Evolutionary conservation across 768 basidiomycete genomes (phyloP).

Genomic region (Rhodotorula babjevae): DNA sequence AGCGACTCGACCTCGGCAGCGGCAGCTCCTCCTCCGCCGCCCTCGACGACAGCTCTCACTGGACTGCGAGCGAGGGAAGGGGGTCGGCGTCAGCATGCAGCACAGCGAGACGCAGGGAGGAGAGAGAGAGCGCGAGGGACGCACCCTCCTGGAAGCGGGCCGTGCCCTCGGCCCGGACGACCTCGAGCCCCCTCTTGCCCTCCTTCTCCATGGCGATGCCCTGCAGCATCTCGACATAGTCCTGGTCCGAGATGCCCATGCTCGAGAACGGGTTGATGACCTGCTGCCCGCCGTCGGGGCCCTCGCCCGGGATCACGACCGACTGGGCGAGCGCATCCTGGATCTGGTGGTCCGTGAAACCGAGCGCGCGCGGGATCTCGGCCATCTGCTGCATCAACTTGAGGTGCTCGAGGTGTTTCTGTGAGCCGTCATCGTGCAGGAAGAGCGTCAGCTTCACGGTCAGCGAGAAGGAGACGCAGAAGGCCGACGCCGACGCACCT

Average conservation of each 20-base stretch:
- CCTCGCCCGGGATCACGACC: constrained; percentile 6
- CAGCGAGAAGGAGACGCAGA: not conserved
- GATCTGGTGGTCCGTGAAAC: constrained; percentile 55
- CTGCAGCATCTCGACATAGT: constrained; percentile 73
- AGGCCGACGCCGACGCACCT: constrained; percentile 53
- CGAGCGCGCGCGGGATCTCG: constrained; percentile 61
- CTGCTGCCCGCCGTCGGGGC: constrained; percentile 8
- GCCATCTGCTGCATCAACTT: constrained; percentile 78
- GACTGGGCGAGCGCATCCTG: constrained; percentile 44
- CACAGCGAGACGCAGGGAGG: not conserved
- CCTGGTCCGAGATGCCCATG: constrained; percentile 83
- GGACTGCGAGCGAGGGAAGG: not conserved
- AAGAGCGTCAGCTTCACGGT: no score
- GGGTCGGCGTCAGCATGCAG: no score
- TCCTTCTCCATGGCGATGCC: constrained; percentile 57
- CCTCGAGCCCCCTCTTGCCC: constrained; percentile 43
- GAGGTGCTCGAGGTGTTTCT: constrained; percentile 78
- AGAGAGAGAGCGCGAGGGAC: constrained; percentile 18
- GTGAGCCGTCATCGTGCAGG: not conserved
- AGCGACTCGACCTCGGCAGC: no score
- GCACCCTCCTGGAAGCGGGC: constrained; percentile 51
- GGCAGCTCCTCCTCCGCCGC: no score
- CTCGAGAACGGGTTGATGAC: constrained; percentile 71
- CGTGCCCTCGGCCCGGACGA: constrained; percentile 45
- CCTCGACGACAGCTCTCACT: not conserved